phyloP scores from a whole-genome alignment of 2,329 filamentous ascomycete species.

The Botrytis fabae region DNA sequence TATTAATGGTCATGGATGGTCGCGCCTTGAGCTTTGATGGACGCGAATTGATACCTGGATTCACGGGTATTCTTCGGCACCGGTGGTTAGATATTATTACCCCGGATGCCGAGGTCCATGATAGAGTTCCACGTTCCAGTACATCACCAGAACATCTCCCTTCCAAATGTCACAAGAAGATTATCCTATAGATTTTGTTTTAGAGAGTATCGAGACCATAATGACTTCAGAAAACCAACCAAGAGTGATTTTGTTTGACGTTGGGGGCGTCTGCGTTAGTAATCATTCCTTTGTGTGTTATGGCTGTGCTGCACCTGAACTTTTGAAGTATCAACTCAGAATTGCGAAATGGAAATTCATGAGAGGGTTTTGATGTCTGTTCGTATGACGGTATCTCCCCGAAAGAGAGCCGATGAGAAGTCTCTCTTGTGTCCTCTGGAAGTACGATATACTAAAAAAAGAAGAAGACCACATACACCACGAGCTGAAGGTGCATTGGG shows the following conservation, averaged over 20 bases:
- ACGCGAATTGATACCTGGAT: neutral
- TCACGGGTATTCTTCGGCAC: neutral
- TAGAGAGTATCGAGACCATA: slow-evolving; percentile 37
- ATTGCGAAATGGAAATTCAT: neutral
- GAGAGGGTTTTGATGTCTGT: neutral
- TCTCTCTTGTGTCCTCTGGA: neutral
- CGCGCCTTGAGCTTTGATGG: neutral
- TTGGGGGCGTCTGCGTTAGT: slow-evolving; percentile 94
- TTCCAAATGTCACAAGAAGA: slow-evolving; percentile 38
- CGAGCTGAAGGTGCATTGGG: neutral
- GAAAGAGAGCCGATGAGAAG: neutral
- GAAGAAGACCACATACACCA: neutral
- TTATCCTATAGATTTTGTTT: slow-evolving; percentile 36
- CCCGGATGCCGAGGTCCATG: slow-evolving; percentile 14
- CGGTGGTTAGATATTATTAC: neutral
- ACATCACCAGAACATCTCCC: slow-evolving; percentile 4
- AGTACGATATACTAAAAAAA: no score
- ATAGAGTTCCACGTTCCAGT: neutral
- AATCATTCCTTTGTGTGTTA: slow-evolving; percentile 11
- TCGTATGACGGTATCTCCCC: neutral
- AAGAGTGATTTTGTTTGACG: slow-evolving; percentile 75
- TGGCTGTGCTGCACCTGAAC: neutral
- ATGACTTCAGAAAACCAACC: slow-evolving; percentile 54
- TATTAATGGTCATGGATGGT: neutral
- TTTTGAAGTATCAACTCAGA: neutral